Base-by-base conservation (phyloP, 768 basidiomycete genomes). In the Lactarius hatsudake region DNA sequence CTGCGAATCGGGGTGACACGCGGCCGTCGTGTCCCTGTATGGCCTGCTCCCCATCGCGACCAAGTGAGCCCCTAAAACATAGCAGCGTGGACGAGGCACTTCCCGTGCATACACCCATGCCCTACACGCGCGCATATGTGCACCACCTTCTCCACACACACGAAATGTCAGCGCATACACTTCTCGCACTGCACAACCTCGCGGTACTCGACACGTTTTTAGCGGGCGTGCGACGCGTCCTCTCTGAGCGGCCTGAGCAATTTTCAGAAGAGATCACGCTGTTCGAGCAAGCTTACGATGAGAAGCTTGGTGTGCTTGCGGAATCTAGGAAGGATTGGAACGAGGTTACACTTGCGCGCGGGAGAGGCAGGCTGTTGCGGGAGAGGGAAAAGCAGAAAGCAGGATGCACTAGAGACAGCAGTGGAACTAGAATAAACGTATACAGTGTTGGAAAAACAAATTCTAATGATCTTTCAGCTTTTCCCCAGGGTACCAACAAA, bases 71-170 rank as follows among this genome's bases (percentile, higher is more conserved):
- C 32, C 28, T 75, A n/a, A 53, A 43, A 9, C 74, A 73, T 26
- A 72, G 74, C 48, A 53, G 56, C 23, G 48, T 71, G 23, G 73
- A 72, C 32, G 70, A 67, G 23, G 45, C 54, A 23, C 55, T 1
- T 79, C 78, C 69, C 79, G 68, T 81, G 5, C 81, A 83, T 17
- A 4, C 48, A 5, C 64, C 66, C 30, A 71, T 72, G 12, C 75
- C 79, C 0, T 79, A 75, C 69, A 80, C 78, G n/a, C 77, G 80
- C 26, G 89, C 90, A 2, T 96, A 95, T 71, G 60, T 93, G 36
- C 92, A 96, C 73, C 93, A 96, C 71, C 84, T 96, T 17, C 78
- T 94, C 42, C 87, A 89, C 61, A 93, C 93, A 7, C 94, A 95
- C 75, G 94, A 96, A 75, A 94, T 96, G 93, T 86, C 88, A 0